phyloP scores from a whole-genome alignment of 192 early-diverging fungal genomes.

The Coemansia sp. region DNA sequence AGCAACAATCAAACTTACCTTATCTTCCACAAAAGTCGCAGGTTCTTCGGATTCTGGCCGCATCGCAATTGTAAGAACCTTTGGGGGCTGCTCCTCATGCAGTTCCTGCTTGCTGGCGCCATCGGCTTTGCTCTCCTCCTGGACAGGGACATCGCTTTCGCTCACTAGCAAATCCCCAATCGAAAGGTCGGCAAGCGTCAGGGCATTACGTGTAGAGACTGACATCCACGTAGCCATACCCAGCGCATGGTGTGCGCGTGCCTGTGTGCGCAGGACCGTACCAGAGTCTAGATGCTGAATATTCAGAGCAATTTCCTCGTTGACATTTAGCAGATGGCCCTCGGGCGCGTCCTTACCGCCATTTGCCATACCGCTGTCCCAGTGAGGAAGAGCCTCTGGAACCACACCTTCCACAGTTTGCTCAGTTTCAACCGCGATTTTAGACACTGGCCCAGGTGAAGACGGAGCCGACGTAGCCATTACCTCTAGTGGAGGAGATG shows the following conservation, averaged over 20 bases:
- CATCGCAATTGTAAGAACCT: slow-evolving; percentile 10
- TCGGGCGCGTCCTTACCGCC: slow-evolving; percentile 18
- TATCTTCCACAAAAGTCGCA: not conserved
- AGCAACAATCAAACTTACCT: slow-evolving; percentile 6
- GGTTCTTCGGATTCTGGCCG: not conserved
- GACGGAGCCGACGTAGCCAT: slow-evolving; percentile 2
- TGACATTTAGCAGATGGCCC: slow-evolving; percentile 31
- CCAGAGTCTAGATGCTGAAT: slow-evolving; percentile 21
- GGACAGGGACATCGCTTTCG: not conserved
- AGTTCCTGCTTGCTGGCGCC: not conserved
- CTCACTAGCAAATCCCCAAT: slow-evolving; percentile 21
- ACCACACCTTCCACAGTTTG: slow-evolving; percentile 17
- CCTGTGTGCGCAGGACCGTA: slow-evolving; percentile 19
- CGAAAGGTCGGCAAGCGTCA: slow-evolving; percentile 42
- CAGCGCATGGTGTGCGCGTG: slow-evolving; percentile 24
- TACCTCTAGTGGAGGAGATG: not conserved
- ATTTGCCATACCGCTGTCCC: slow-evolving; percentile 16
- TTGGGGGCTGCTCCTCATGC: not conserved
- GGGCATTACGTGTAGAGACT: slow-evolving; percentile 16
- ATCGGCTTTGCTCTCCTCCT: not conserved
- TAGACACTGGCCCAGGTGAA: slow-evolving; percentile 1
- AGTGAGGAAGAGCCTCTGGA: slow-evolving; percentile 33
- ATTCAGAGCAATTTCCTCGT: slow-evolving; percentile 30
- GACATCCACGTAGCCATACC: slow-evolving; percentile 43
- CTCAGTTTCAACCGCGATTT: not conserved